Evolutionary conservation across 805 yeast genomes (phyloP).

Genomic region (Wickerhamomyces pijperi): DNA sequence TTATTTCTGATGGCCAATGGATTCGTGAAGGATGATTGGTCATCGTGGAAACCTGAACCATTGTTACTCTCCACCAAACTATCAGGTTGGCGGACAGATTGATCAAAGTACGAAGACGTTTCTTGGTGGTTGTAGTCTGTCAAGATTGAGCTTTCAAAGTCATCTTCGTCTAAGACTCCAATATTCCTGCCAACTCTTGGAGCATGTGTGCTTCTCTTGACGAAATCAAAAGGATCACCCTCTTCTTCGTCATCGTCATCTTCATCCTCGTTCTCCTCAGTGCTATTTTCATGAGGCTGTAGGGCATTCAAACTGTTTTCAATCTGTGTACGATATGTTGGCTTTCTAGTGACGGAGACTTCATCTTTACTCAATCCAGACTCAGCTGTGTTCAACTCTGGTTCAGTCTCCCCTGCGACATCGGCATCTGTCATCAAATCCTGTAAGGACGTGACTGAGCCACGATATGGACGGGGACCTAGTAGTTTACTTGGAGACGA

Average conservation of each 20-base stretch:
- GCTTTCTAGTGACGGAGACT: slow-evolving; percentile 10
- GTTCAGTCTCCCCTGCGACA: too few species aligned
- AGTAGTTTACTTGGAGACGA: slow-evolving; percentile 7
- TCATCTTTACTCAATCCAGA: background rate
- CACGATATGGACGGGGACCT: slow-evolving; percentile 16
- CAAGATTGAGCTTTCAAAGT: background rate
- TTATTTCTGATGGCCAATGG: too few species aligned
- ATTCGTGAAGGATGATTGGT: too few species aligned
- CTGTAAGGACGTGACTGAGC: background rate
- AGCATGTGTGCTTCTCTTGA: background rate
- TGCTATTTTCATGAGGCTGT: too few species aligned
- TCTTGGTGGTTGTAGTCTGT: background rate
- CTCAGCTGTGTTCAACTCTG: too few species aligned
- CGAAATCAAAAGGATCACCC: background rate
- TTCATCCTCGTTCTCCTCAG: background rate
- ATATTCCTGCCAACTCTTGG: background rate
- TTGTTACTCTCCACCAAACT: too few species aligned
- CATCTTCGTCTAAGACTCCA: background rate
- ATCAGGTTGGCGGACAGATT: too few species aligned
- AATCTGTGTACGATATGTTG: slow-evolving; percentile 17
- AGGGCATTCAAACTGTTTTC: slow-evolving; percentile 14
- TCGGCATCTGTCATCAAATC: too few species aligned
- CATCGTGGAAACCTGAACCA: too few species aligned
- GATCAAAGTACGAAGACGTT: too few species aligned
- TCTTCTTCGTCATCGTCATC: background rate